These are phyloP conservation scores for Sphaerulina populicola DNA, from an alignment of 2,329 filamentous ascomycete genomes.

Conservation along the genomic window DNA sequence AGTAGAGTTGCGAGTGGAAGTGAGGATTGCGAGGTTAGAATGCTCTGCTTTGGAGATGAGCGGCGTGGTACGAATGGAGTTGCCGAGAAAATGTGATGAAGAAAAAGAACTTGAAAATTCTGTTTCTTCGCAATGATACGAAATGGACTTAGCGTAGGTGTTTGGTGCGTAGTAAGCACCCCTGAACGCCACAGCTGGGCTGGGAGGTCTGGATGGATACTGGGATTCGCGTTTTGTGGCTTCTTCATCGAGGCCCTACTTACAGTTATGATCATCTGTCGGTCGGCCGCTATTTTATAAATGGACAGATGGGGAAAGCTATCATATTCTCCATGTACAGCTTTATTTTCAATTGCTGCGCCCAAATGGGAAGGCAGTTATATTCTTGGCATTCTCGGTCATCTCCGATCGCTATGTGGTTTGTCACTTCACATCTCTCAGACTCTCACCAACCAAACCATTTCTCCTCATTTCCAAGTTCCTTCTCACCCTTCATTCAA, in stretches of 20 bases:
- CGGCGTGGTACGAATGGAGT: conserved; percentile 2
- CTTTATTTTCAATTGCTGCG: too few relatives aligned
- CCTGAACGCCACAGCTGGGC: background rate
- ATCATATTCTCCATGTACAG: too few relatives aligned
- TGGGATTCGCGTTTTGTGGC: background rate
- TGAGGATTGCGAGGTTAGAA: conserved; percentile 82
- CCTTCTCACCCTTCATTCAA: too few relatives aligned
- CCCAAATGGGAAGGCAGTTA: too few relatives aligned
- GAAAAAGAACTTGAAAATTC: background rate
- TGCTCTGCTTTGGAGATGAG: conserved; percentile 40
- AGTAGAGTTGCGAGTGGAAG: conserved; percentile 82
- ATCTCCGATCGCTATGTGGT: too few relatives aligned
- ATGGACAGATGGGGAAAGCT: too few relatives aligned
- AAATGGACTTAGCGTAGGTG: conserved; percentile 10
- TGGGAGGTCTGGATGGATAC: background rate
- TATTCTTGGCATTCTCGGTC: too few relatives aligned
- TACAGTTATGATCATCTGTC: too few relatives aligned
- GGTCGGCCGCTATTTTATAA: too few relatives aligned
- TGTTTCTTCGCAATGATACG: background rate
- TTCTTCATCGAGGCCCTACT: background rate
- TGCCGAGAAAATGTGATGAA: background rate
- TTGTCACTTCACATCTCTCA: too few relatives aligned
- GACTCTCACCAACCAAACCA: too few relatives aligned
- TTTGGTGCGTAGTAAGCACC: conserved; percentile 8
- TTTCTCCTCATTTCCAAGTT: too few relatives aligned